Base-by-base conservation (phyloP, 305 asterid genomes). In the Rubia balearica region DNA sequence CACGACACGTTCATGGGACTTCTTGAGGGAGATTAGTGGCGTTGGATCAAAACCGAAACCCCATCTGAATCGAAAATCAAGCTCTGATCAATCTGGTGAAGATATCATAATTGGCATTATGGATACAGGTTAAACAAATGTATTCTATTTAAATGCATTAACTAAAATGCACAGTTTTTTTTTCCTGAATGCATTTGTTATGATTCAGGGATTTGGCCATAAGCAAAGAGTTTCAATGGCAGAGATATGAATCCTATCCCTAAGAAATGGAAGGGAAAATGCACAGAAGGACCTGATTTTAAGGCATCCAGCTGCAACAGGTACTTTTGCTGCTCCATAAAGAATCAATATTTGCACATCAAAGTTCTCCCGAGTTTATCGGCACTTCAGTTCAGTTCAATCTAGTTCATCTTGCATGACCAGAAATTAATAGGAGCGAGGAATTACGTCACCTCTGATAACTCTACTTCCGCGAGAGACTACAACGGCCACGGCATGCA, bases 1-100 rank as follows among this genome's bases (percentile, higher is more conserved):
- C 84, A 90, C 98, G 1, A 92, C 98, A 14, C 98, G 79, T 71
- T 92, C 98, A 0, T 92, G 98, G 97, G 98, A 92, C 65, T 92
- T 90, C 80, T 82, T 92, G 83, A 80, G 78, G 72, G 75, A 69
- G 10, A 88, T 87, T 76, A 76, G 87, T 24, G 80, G 68, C 55
- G 49, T 74, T 3, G 78, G 79, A 77, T 78, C 77, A 16, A 83
- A 85, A 57, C 66, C 81, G 1, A 6, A 51, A 51, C 21, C 49
- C 6, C 68, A 3, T 30, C 40, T 17, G 17, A 3, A 5, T 74
- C 77, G 8, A 70, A 60, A 19, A n/a, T 72, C 69, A 1, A 72
- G 14, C 11, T 61, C 90, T 42, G 49, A 87, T 41, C 67, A 87
- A 0, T 7, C 71, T 16, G 80, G 69, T 48, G 78, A 76, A 24